Evolutionary conservation across 2,329 filamentous ascomycete species (phyloP), one percentile per base, ranked within the genome.

Genomic region (Aspergillus alliaceus): DNA sequence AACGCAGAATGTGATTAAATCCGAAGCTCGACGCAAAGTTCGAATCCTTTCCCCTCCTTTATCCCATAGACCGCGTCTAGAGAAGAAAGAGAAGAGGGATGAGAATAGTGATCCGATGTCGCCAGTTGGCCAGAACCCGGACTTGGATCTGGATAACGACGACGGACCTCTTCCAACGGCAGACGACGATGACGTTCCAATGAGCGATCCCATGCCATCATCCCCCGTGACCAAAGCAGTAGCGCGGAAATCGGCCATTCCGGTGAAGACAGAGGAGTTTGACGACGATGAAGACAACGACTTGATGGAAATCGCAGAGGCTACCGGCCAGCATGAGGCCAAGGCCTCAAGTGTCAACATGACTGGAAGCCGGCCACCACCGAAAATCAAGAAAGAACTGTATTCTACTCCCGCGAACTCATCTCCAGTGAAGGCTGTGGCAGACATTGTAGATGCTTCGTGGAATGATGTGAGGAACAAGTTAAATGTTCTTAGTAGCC

Each of bases 391-490:
- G 66, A 90, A 93, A 72, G 74, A 84, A 34, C 77, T 84, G 2
- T 86, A 89, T 63, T 87, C 90, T 4, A 85, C 88, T 1, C 91
- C 91, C 4, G 82, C 81, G 42, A 90, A 83, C 69, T 96, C 92
- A 4, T 96, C 92, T 15, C 91, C 91, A 15, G 78, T 81, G 7
- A 86, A 87, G 63, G 78, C 83, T 6, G 72, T 83, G 1, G 80
- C 84, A 14, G 77, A 85, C 22, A 75, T 81, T 20, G 82, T 96
- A 25, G 91, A 97, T 77, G 84, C 93, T 1, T 86, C 91, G 1
- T 98, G 95, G 93, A 96, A 92, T 64, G 83, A 90, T 56, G 86
- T 99, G 47, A 93, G 90, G 7, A 86, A 87, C 68, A 93, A 89
- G 66, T 82, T 99, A 60, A 96, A 96, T 66, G 88, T 97, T 35